Evolutionary conservation across 208 protist species (phyloP).

Genomic region (Crithidia mellificae): DNA sequence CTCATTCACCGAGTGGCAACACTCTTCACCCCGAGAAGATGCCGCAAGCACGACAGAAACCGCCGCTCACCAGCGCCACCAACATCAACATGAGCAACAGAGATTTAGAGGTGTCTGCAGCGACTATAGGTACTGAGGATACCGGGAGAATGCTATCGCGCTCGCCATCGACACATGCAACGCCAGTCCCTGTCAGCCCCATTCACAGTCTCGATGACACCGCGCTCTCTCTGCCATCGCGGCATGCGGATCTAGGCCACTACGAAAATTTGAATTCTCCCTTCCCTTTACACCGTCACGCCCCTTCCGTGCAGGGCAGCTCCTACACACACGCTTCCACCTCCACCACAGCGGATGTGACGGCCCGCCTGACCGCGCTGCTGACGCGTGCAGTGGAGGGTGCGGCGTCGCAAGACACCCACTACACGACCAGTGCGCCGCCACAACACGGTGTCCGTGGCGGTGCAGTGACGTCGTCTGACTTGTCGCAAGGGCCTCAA

Average conservation of each 20-base stretch:
- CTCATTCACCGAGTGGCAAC: no score
- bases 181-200: constrained; percentile 18
- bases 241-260: background rate
- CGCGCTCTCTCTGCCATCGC: constrained; percentile 22
- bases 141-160: background rate
- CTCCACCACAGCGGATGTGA: background rate
- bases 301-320: background rate
- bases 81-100: background rate
- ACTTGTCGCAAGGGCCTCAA: no score
- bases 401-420: no score
- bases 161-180: background rate
- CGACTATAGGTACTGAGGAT: no score
- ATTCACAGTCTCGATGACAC: constrained; percentile 21
- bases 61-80: background rate
- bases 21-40: background rate
- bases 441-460: no score
- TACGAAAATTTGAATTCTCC: no score
- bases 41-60: background rate
- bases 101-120: background rate
- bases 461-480: no score
- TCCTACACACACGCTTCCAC: background rate
- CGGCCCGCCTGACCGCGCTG: constrained; percentile 20
- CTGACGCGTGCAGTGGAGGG: constrained; percentile 20
- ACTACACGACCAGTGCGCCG: no score
- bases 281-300: no score